phyloP scores from a whole-genome alignment of 768 basidiomycete species.

The Rhodotorula taiwanensis region DNA sequence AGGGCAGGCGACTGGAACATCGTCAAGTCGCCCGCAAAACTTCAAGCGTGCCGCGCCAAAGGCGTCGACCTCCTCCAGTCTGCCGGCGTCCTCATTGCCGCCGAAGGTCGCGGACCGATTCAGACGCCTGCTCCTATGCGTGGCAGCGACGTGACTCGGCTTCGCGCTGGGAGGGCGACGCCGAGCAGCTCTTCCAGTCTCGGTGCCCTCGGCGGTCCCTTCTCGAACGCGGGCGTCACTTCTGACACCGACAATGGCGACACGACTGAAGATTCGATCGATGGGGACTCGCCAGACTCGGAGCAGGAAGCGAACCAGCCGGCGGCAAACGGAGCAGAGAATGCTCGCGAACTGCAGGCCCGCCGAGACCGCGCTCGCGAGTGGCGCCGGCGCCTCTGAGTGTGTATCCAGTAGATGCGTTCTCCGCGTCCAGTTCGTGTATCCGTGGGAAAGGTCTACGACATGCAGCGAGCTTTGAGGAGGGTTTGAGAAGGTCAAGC shows the following conservation, averaged over 20 bases:
- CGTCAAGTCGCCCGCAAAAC: not conserved
- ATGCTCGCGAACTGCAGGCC: too few relatives aligned
- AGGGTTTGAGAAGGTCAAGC: too few relatives aligned
- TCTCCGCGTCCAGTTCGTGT: too few relatives aligned
- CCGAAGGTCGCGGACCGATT: slow-evolving; percentile 3
- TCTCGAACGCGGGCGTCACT: not conserved
- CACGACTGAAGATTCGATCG: not conserved
- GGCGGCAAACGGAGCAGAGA: not conserved
- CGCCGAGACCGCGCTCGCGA: too few relatives aligned
- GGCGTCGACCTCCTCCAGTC: not conserved
- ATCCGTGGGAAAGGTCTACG: too few relatives aligned
- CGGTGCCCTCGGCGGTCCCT: too few relatives aligned
- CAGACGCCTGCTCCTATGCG: too few relatives aligned
- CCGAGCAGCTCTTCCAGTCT: not conserved
- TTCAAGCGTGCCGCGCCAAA: too few relatives aligned
- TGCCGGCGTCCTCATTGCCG: slow-evolving; percentile 2
- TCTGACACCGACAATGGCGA: slow-evolving; percentile 12
- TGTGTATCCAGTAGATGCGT: too few relatives aligned
- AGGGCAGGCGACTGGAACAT: not conserved
- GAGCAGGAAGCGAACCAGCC: not conserved
- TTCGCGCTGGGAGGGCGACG: not conserved
- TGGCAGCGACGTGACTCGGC: too few relatives aligned
- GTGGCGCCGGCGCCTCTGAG: too few relatives aligned
- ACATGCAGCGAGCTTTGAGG: too few relatives aligned
- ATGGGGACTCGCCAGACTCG: slow-evolving; percentile 5